Conservation (phyloP, 768 basidiomycete genomes). For the Kwoniella newhampshirensis region DNA sequence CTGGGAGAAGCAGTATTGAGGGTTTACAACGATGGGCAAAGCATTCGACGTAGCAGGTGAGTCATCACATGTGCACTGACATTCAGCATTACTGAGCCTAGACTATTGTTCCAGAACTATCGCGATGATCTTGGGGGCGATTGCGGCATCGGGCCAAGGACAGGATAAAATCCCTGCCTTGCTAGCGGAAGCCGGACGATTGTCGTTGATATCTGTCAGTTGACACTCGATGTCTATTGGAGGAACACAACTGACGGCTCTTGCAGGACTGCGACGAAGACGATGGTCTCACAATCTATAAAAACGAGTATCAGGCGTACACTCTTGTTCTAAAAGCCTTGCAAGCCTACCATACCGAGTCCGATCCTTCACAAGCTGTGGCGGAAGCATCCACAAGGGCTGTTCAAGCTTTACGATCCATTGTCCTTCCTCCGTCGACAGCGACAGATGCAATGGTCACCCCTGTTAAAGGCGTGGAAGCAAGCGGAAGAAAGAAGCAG, state of each 20-base stretch:
- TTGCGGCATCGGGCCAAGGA: conserved; percentile 55
- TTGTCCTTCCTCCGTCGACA: conserved; percentile 20
- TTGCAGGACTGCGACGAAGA: conserved; percentile 52
- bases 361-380: conserved; percentile 57
- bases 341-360: conserved; percentile 63
- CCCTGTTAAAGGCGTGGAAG: conserved; percentile 23
- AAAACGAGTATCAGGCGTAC: conserved; percentile 57
- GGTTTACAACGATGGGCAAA: conserved; percentile 23
- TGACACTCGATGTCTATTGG: neutral
- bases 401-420: conserved; percentile 56
- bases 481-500: conserved; percentile 4
- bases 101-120: conserved; percentile 58
- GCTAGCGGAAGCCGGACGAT: conserved; percentile 1
- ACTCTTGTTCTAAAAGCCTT: conserved; percentile 70
- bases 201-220: conserved; percentile 5
- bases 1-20: conserved; percentile 21
- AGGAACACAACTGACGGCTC: neutral
- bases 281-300: conserved; percentile 38
- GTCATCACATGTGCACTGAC: conserved; percentile 45
- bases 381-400: conserved; percentile 62
- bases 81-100: no score
- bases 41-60: conserved; percentile 31
- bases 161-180: conserved; percentile 47
- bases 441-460: neutral
- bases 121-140: conserved; percentile 60